Evolutionary conservation across 805 yeast genomes (phyloP), one percentile per base, ranked within the genome.

Genomic region (Yamadazyma takamatsuzukensis): DNA sequence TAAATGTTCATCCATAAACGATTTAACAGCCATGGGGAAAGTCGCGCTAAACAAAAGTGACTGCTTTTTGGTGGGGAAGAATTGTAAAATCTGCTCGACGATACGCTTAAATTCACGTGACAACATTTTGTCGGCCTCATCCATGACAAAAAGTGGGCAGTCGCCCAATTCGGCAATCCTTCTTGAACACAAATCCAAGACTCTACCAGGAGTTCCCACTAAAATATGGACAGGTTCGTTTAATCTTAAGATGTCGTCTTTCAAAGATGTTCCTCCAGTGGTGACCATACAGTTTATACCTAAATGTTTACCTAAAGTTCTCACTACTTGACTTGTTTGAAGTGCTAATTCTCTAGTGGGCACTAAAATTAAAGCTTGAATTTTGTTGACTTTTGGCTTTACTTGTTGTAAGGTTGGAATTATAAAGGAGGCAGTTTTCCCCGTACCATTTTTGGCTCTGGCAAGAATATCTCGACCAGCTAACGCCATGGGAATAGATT

Each of bases 201-300:
- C 89, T 70, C 98, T 81, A 49, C 98, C 98, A 2, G 97, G 97
- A 21, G 98, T 93, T 45, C 97, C 98, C 26, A 93, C 98, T 40
- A 93, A 67, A 25, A 93, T 77, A 59, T 93, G 97, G 23, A 93
- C 97, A 9, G 95, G 82, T 32, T 90, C 97, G 51, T 84, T 78
- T 50, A 93, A 72, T 71, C 98, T 82, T 51, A 93, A 60, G 51
- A 93, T 90, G 62, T 93, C 98, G 64, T 93, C 98, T 63, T 83
- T 81, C 47, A 93, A 71, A 37, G 83, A 77, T 28, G 98, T 93
- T 54, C 98, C 98, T 61, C 98, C 98, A 9, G 97, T 93, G 61
- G 97, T 83, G 36, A 90, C 97, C 97, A 93, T 90, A 54, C 93
- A 87, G 56, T 89, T 82, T 45, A 88, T 70, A 19, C 88, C 90